Conservation (phyloP, 1,139 yeast genomes). For the Suhomyces bokatorum region DNA sequence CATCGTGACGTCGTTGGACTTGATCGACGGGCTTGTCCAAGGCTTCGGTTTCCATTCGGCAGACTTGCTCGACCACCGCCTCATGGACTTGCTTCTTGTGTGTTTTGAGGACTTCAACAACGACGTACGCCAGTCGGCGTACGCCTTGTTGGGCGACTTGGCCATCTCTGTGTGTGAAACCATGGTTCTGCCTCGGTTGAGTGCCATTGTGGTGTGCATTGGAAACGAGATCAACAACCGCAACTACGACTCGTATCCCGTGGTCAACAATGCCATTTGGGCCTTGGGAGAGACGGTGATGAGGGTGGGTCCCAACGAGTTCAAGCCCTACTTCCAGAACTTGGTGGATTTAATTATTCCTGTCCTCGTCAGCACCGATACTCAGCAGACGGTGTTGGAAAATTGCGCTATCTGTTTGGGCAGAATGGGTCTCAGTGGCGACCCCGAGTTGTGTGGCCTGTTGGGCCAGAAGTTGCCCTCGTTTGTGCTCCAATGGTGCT, state of each 20-base stretch:
- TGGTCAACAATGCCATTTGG: slow-evolving; percentile 92
- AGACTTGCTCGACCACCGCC: slow-evolving; percentile 54
- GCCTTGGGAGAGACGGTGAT: slow-evolving; percentile 83
- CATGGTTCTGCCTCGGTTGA: slow-evolving; percentile 57
- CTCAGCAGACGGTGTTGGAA: slow-evolving; percentile 69
- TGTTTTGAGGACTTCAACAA: slow-evolving; percentile 76
- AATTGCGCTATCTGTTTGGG: slow-evolving; percentile 94
- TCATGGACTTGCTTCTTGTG: slow-evolving; percentile 64
- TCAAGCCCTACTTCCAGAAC: slow-evolving; percentile 62
- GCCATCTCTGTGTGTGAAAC: slow-evolving; percentile 61
- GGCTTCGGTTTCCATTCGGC: slow-evolving; percentile 72
- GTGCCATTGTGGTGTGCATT: slow-evolving; percentile 59
- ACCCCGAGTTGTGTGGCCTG: slow-evolving; percentile 56
- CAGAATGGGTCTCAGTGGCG: slow-evolving; percentile 71
- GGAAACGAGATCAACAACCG: slow-evolving; percentile 66
- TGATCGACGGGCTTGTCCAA: slow-evolving; percentile 89
- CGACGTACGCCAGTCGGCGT: slow-evolving; percentile 91
- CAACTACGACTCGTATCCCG: slow-evolving; percentile 54
- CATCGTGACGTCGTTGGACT: slow-evolving; percentile 82
- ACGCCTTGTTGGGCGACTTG: slow-evolving; percentile 87
- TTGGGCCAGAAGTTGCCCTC: slow-evolving; percentile 56
- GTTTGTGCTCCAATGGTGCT: slow-evolving; percentile 66
- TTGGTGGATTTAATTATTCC: slow-evolving; percentile 65
- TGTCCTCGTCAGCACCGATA: slow-evolving; percentile 56
- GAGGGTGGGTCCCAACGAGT: slow-evolving; percentile 49